Conservation (phyloP, 78 protist genomes). For the Isochrysis galbana region DNA sequence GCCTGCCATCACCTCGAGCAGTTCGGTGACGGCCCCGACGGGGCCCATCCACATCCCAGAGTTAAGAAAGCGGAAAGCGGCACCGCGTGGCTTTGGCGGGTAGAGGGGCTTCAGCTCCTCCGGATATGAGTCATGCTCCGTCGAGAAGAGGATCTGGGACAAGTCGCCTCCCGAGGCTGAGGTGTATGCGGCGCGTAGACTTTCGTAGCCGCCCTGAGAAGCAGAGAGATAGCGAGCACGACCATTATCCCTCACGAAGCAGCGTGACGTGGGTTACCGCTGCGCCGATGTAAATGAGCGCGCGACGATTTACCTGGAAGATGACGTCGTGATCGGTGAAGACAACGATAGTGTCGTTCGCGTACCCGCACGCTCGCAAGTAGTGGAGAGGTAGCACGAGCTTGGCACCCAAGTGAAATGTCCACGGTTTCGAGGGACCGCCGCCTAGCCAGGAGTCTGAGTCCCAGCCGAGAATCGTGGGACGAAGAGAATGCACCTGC, state of each 20-base stretch:
- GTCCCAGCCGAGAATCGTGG: neutral
- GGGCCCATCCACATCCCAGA: neutral
- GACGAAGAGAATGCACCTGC: too few species aligned
- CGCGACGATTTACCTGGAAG: too few species aligned
- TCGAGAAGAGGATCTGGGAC: neutral
- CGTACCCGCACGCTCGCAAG: neutral
- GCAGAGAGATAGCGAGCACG: too few species aligned
- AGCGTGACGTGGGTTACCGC: too few species aligned
- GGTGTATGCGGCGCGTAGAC: neutral
- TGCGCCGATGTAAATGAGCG: too few species aligned
- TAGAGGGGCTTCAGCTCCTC: neutral
- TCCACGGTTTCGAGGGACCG: neutral
- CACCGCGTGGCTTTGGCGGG: neutral
- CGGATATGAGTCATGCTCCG: neutral
- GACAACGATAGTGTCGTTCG: neutral
- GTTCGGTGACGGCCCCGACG: neutral
- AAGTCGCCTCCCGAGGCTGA: neutral
- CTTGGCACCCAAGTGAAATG: neutral
- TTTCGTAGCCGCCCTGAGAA: neutral
- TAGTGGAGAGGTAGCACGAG: neutral
- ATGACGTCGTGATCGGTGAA: constrained; percentile 6
- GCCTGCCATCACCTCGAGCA: neutral
- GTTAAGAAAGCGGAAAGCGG: neutral
- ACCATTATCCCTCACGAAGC: too few species aligned
- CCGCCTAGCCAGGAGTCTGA: neutral